Evolutionary conservation across 2,329 filamentous ascomycete species (phyloP).

Genomic region (Aspergillus tanneri): DNA sequence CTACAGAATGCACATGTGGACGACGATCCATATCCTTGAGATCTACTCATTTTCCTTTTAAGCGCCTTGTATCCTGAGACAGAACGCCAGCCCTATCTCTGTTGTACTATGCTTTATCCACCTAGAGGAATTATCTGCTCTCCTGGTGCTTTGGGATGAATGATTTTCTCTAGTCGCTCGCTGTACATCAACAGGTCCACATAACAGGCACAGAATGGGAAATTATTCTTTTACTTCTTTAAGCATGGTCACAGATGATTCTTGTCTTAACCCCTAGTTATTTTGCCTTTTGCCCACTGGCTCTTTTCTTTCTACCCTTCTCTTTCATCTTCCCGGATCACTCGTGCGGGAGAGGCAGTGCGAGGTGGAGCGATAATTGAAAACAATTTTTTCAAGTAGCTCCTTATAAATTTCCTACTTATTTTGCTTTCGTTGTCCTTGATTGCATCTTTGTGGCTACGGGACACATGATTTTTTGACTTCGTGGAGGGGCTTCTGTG

Average conservation of each 20-base stretch:
- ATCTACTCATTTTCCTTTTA: conserved; percentile 2
- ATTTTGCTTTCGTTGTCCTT: neutral
- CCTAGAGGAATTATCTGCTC: neutral
- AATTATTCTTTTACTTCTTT: conserved; percentile 2
- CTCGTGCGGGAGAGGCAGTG: too few species aligned
- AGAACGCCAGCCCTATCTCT: neutral
- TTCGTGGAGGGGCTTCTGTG: neutral
- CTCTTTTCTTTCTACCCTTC: neutral
- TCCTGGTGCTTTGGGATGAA: neutral
- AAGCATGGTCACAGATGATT: conserved; percentile 13
- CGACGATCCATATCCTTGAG: neutral
- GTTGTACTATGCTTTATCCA: neutral
- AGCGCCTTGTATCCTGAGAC: conserved; percentile 5
- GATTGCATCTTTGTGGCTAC: neutral
- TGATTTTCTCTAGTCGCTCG: neutral
- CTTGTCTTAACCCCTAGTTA: conserved; percentile 3
- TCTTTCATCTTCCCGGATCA: too few species aligned
- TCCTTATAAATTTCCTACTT: too few species aligned
- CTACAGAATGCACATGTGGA: neutral
- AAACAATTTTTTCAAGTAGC: too few species aligned
- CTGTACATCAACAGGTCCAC: conserved; percentile 1
- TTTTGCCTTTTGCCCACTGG: neutral
- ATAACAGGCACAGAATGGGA: conserved; percentile 9
- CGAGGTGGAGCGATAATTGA: too few species aligned
- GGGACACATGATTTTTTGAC: neutral